Evolutionary conservation across 257 asterid species (phyloP).

Genomic region (Nyctanthes arbortristis): DNA sequence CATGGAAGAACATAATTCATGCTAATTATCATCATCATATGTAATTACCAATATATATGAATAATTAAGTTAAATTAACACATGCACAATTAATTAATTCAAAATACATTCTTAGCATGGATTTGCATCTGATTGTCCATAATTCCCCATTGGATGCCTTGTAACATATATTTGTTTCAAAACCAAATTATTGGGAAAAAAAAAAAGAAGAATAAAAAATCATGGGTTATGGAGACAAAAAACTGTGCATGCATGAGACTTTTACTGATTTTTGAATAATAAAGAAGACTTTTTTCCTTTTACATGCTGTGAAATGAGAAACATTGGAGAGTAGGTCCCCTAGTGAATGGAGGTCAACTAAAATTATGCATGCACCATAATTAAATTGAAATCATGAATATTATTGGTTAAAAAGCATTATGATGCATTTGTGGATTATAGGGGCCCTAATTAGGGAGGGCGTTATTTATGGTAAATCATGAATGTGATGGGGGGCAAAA

Average conservation of each 20-base stretch:
- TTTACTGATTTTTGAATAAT: conserved; percentile 24
- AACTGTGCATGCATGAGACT: conserved; percentile 4
- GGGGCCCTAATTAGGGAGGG: conserved; percentile 16
- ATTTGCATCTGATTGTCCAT: neutral
- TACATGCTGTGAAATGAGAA: neutral
- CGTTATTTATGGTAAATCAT: conserved; percentile 11
- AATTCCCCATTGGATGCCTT: conserved; percentile 25
- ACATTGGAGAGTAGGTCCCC: neutral
- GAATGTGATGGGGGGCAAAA: neutral
- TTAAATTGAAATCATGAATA: conserved; percentile 16
- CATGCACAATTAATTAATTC: conserved; percentile 24
- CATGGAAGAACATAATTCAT: conserved; percentile 4
- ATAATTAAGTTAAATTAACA: too few relatives aligned
- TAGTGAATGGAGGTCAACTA: neutral
- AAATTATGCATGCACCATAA: conserved; percentile 15
- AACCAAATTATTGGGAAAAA: too few relatives aligned
- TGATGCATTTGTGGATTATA: conserved; percentile 21
- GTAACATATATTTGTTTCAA: neutral
- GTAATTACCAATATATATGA: conserved; percentile 36
- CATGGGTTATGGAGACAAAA: conserved; percentile 30
- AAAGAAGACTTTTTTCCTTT: conserved; percentile 2
- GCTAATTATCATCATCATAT: conserved; percentile 13
- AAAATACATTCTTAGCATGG: conserved; percentile 11
- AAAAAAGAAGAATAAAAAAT: too few relatives aligned
- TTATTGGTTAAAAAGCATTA: conserved; percentile 13